Conservation (phyloP, 257 asterid genomes). For the Solanum appendiculatum region DNA sequence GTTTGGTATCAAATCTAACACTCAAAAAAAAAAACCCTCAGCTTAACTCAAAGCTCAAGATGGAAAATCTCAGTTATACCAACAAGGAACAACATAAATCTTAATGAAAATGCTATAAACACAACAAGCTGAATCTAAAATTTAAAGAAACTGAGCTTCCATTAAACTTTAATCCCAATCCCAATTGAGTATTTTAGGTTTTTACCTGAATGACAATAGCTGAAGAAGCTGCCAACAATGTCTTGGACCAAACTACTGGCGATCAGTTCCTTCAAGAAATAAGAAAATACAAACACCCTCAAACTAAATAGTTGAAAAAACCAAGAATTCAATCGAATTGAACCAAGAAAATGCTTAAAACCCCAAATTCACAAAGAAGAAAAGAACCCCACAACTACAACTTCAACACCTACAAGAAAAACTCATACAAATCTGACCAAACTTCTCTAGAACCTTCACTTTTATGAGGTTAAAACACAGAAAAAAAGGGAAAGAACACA, state of each 20-base stretch:
- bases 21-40: neutral
- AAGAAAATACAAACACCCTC: neutral
- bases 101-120: neutral
- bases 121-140: neutral
- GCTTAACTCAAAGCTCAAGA: neutral
- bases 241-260: neutral
- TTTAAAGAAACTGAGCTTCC: neutral
- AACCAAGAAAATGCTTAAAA: neutral
- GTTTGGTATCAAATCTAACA: neutral
- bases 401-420: neutral
- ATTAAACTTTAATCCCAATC: neutral
- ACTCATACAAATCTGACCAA: neutral
- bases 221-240: neutral
- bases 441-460: neutral
- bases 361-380: neutral
- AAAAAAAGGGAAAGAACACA: neutral
- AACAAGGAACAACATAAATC: neutral
- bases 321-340: neutral
- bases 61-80: neutral
- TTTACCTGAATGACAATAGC: neutral
- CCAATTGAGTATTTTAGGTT: neutral
- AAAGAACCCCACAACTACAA: neutral
- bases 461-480: neutral
- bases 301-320: neutral
- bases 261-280: neutral